Conservation (phyloP, 345 rosid genomes). For the Hibiscus trionum region DNA sequence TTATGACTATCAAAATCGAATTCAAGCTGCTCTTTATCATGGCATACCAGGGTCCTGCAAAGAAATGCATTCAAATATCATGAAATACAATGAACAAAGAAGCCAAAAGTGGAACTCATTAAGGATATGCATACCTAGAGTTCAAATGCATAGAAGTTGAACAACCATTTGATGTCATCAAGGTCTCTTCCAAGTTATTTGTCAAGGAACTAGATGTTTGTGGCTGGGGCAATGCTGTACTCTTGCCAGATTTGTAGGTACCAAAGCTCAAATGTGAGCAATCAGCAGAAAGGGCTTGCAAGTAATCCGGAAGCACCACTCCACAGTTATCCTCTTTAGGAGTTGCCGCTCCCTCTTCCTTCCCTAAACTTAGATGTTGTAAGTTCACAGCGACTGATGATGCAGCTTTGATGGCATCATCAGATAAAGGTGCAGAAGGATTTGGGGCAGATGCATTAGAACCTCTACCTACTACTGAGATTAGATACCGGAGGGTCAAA, state of each 20-base stretch:
- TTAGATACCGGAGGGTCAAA: not conserved
- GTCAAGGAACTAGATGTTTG: conserved; percentile 13
- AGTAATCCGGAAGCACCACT: conserved; percentile 40
- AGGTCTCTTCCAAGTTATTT: conserved; percentile 16
- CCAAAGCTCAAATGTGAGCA: conserved; percentile 52
- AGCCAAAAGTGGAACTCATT: not conserved
- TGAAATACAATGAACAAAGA: not conserved
- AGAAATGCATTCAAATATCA: conserved; percentile 1
- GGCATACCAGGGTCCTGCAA: conserved; percentile 24
- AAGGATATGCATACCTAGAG: conserved; percentile 21
- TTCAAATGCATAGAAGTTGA: conserved; percentile 14
- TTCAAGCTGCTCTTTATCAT: not conserved
- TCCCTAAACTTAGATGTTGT: conserved; percentile 26
- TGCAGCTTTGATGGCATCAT: conserved; percentile 13
- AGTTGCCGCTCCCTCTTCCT: conserved; percentile 12
- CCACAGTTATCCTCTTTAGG: conserved; percentile 15
- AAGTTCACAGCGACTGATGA: conserved; percentile 24
- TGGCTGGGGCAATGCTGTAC: conserved; percentile 9
- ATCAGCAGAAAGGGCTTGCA: conserved; percentile 38
- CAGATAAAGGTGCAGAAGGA: conserved; percentile 12
- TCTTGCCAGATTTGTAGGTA: conserved; percentile 30
- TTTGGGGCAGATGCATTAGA: conserved; percentile 10
- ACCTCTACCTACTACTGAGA: conserved; percentile 13
- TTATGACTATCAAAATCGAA: conserved; percentile 12
- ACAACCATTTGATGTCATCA: conserved; percentile 13